Evolutionary conservation across 352 stramenopile genomes (phyloP).

Genomic region (Discostella stelligera): DNA sequence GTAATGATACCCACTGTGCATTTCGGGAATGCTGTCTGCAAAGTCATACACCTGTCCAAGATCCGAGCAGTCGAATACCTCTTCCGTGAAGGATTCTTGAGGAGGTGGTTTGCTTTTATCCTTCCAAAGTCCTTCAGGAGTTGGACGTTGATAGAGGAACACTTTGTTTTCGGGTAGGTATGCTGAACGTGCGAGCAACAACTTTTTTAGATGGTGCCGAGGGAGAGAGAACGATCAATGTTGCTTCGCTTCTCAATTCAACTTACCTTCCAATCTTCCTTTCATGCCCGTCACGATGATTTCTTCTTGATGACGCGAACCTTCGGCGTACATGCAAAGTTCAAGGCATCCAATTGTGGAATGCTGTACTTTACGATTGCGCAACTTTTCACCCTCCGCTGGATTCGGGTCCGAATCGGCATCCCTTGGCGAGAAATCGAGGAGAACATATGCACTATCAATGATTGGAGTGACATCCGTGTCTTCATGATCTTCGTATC

Average conservation of each 20-base stretch:
- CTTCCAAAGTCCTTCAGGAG: conserved; percentile 41
- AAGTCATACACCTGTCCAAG: conserved; percentile 64
- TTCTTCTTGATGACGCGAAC: conserved; percentile 77
- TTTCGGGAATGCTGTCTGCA: conserved; percentile 51
- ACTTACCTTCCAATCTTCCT: conserved; percentile 45
- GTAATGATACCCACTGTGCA: conserved; percentile 76
- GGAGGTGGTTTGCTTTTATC: conserved; percentile 69
- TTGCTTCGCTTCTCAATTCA: background rate
- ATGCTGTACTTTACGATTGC: conserved; percentile 21
- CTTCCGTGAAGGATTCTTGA: conserved; percentile 42
- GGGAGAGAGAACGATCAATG: background rate
- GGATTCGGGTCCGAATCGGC: background rate
- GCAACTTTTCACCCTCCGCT: background rate
- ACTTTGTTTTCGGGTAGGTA: conserved; percentile 81
- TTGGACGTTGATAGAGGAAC: conserved; percentile 63
- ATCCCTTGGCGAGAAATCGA: conserved; percentile 54
- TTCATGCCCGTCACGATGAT: conserved; percentile 81
- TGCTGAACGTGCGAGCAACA: conserved; percentile 20
- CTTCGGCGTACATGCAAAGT: conserved; percentile 78
- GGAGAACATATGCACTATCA: conserved; percentile 73
- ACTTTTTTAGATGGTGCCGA: background rate
- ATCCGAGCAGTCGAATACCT: conserved; percentile 73
- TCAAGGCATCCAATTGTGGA: conserved; percentile 68
- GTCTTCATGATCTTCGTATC: conserved; percentile 57
- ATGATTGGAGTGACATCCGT: conserved; percentile 62